Base-by-base conservation (phyloP, 139 green algal species). In the Volvox reticuliferus region DNA sequence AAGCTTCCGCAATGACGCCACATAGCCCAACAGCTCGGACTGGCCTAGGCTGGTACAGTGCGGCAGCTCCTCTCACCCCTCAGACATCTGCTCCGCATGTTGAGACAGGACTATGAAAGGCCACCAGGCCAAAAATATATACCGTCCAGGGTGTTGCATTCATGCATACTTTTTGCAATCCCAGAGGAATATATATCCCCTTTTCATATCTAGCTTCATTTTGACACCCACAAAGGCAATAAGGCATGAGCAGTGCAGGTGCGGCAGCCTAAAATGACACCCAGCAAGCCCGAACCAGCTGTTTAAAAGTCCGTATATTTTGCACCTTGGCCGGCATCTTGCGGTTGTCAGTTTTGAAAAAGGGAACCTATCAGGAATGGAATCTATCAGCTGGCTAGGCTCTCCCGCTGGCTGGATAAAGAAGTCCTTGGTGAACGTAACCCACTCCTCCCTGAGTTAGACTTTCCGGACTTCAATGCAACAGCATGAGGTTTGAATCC, bases 361-460 rank as follows among this genome's bases (percentile, higher is more conserved):
- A 95, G 33, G 93, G 91, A 62, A 96, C 94, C 92, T 96, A 67
- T 13, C 89, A 92, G 98, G 97, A 62, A 99, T 96, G 30, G 94
- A 94, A 84, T 99, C 98, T 63, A 99, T 92, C 67, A 99, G 96
- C 93, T 91, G 20, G 95, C 97, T 35, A 99, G 95, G 20, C 93
- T 97, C 20, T 93, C 78, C 61, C 98, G 94, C n/a, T 97, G n/a
- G n/a, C n/a, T n/a, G 84, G 22, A 96, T 61, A 81, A 99, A 99
- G 91, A 98, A 99, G 67, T 94, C 87, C 71, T 96, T 96, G 5
- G 98, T 99, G 93, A 99, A 99, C 0, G 82, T 37, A 33, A 97
- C 96, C 98, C 98, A 99, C 78, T 95, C 92, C 30, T 96, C 44
- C 0, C 95, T 86, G 2, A n/a, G n/a, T 85, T 92, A 0, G 81